Evolutionary conservation across 208 protist genomes (phyloP).

Genomic region (Trichomonas vaginalis): DNA sequence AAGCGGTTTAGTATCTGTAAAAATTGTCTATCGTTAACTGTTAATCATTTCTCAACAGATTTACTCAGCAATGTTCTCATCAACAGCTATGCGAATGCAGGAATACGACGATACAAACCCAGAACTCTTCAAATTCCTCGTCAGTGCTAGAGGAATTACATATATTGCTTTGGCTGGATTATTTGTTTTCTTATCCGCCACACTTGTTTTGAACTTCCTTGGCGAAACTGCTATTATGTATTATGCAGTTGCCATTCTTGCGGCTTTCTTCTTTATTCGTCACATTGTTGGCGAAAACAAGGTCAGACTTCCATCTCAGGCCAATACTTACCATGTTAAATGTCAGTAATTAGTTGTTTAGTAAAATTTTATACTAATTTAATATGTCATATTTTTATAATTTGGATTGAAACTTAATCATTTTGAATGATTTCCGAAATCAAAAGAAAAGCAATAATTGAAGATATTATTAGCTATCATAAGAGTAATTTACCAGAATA

Average conservation of each 20-base stretch:
- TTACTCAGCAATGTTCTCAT: no score
- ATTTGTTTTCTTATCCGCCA: neutral
- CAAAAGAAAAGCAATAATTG: no score
- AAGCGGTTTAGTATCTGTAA: no score
- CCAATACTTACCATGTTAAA: neutral
- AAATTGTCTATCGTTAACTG: no score
- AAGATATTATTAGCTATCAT: no score
- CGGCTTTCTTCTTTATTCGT: neutral
- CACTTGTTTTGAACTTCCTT: neutral
- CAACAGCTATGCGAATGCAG: neutral
- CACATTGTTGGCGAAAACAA: neutral
- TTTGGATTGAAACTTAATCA: no score
- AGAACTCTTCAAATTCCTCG: neutral
- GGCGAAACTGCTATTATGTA: neutral
- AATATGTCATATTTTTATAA: no score
- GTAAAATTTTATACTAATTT: neutral
- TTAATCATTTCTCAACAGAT: no score
- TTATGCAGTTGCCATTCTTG: neutral
- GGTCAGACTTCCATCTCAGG: neutral
- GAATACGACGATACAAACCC: neutral
- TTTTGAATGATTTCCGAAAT: no score
- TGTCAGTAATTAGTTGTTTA: neutral
- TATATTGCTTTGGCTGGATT: neutral
- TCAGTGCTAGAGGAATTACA: neutral
- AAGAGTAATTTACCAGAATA: no score